Evolutionary conservation across 164 flowering plant genomes (phyloP).

Genomic region (Chimonanthus praecox): DNA sequence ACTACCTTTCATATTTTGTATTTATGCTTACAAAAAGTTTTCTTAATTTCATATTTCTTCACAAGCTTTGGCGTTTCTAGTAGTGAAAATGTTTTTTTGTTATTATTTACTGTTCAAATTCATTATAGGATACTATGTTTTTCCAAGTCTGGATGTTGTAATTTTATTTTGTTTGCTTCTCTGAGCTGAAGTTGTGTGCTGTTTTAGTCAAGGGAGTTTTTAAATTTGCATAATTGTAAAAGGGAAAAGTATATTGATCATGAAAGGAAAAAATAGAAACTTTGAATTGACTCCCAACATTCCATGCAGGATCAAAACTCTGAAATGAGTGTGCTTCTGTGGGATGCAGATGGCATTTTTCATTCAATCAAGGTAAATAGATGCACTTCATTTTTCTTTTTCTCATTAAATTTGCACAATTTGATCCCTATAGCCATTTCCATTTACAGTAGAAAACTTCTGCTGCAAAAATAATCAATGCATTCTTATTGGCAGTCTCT

Average conservation of each 20-base stretch:
- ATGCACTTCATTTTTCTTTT: neutral
- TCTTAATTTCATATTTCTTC: neutral
- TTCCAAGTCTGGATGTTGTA: neutral
- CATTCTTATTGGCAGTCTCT: constrained; percentile 49
- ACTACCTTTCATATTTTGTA: neutral
- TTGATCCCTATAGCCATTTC: neutral
- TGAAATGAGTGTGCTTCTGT: constrained; percentile 40
- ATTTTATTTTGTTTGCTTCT: neutral
- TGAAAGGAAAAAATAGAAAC: neutral
- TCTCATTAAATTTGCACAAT: neutral
- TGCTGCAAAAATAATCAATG: neutral
- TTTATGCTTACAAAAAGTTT: neutral
- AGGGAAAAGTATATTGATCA: neutral
- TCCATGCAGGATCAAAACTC: constrained; percentile 51
- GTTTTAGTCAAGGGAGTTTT: neutral
- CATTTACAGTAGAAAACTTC: neutral
- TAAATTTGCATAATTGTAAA: neutral
- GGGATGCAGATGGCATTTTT: constrained; percentile 68
- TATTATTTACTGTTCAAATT: neutral
- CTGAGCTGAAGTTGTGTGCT: neutral
- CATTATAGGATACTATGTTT: neutral
- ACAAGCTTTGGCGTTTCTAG: neutral
- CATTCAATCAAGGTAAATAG: constrained; percentile 77
- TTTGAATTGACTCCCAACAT: neutral
- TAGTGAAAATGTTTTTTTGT: neutral